Base-by-base conservation (phyloP, 305 asterid genomes). In the Fraxinus sp. region DNA sequence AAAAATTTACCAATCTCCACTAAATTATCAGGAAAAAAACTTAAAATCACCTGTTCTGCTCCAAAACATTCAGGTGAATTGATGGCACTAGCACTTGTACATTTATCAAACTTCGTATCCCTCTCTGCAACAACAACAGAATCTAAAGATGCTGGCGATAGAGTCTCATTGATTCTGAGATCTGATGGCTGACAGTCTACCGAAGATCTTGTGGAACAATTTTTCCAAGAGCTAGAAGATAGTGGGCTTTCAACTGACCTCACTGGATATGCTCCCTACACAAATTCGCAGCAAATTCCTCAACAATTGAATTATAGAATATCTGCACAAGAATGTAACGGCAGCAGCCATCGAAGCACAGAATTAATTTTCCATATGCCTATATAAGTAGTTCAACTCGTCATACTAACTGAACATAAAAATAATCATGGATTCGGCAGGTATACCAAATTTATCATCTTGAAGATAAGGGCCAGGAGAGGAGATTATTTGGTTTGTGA, bases 61-160 rank as follows among this genome's bases (percentile, higher is more conserved):
- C 88, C 91, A 87, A 91, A 88, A 80, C 91, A 87, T 59, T 86
- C 95, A 80, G 92, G 79, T 76, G 97, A 88, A 81, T 83, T 79
- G 49, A 90, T 82, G 80, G 92, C 90, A 30, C 89, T 86, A 79
- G 85, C 81, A 87, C 87, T 83, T 33, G 89, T 87, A 84, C 86
- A 90, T 74, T 89, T 92, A 83, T 87, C 93, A 80, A 84, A 80
- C 83, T 90, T 92, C 16, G 85, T 76, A 49, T 88, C 93, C 86
- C 89, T 91, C 73, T 86, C 95, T 74, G 91, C 91, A 83, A 89
- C 93, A 22, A 84, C 86, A 83, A 91, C 91, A 46, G 94, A 91
- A 84, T 91, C 97, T 83, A 91, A 90, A 78, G 94, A 91, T 80
- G 91, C 86, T 1, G 97, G 94, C 4, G 94, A 91, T 79, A 91